These are phyloP conservation scores for Suillus subaureus DNA, from an alignment of 768 basidiomycete species.

Conservation along the genomic window DNA sequence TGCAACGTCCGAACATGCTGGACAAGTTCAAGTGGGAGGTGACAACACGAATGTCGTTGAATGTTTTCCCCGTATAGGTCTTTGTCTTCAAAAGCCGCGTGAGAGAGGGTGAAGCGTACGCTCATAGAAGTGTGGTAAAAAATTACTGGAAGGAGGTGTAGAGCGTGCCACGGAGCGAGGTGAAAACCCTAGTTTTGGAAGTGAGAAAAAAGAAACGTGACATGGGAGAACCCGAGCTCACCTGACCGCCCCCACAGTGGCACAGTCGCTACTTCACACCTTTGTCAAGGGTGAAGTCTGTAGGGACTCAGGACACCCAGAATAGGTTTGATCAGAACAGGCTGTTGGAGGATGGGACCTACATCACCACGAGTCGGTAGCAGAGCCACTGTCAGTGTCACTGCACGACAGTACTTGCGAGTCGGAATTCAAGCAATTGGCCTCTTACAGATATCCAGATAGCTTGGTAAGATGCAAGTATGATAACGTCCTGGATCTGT, in stretches of 20 bases:
- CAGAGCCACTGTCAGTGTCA: background rate
- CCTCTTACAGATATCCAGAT: background rate
- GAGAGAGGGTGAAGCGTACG: background rate
- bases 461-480: background rate
- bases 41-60: background rate
- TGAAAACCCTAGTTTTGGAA: background rate
- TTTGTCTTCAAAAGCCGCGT: background rate
- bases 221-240: slow-evolving; percentile 3
- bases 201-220: background rate
- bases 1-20: background rate
- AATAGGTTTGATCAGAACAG: background rate
- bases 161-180: background rate
- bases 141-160: too few species aligned
- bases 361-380: background rate
- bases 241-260: background rate
- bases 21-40: background rate
- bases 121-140: background rate
- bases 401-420: background rate
- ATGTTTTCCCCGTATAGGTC: background rate
- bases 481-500: background rate
- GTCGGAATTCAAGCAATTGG: background rate
- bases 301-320: background rate
- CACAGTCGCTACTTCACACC: background rate
- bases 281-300: background rate
- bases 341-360: background rate